A percentile compares a stretch with the other conserved stretches of the same genome.
These are phyloP conservation scores for Penicillium sp. DNA, from an alignment of 2,329 filamentous ascomycete genomes.

Conservation along the genomic window DNA sequence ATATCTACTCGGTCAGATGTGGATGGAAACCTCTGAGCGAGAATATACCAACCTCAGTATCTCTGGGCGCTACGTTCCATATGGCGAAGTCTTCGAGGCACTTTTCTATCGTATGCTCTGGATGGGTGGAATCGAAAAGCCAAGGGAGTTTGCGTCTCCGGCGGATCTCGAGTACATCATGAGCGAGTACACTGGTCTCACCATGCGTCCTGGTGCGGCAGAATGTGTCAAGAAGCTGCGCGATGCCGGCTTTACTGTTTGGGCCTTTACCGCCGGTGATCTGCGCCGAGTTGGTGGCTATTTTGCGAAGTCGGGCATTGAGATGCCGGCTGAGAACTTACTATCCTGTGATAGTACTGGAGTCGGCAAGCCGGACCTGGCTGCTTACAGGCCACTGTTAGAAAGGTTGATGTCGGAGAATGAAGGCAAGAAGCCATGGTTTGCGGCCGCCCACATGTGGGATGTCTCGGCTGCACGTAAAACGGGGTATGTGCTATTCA, in stretches of 20 bases:
- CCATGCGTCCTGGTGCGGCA: conserved; percentile 40
- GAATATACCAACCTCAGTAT: conserved; percentile 53
- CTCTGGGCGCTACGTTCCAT: conserved; percentile 43
- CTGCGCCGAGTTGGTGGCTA: conserved; percentile 29
- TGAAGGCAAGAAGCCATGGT: conserved; percentile 30
- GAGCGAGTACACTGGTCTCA: conserved; percentile 36
- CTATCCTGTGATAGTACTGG: conserved; percentile 31
- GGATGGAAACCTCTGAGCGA: conserved; percentile 49
- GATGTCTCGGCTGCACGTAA: conserved; percentile 32
- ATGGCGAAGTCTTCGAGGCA: conserved; percentile 41
- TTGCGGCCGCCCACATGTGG: conserved; percentile 38
- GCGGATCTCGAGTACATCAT: conserved; percentile 45
- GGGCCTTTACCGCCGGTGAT: conserved; percentile 35
- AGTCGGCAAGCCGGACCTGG: conserved; percentile 33
- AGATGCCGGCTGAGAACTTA: conserved; percentile 29
- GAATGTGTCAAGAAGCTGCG: conserved; percentile 44
- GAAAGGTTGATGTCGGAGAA: conserved; percentile 21
- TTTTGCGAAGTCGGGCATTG: conserved; percentile 28
- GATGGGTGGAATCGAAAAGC: conserved; percentile 45
- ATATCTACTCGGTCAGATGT: conserved; percentile 45
- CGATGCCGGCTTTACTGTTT: conserved; percentile 33
- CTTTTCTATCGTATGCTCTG: conserved; percentile 51
- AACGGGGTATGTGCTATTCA: conserved; percentile 24
- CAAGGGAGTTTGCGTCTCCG: conserved; percentile 41
- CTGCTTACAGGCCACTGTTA: conserved; percentile 28